Percentiles rank a stretch among this genome's conserved stretches.
These are phyloP conservation scores for Scheffersomyces titani DNA, from an alignment of 1,139 yeast genomes.

Conservation along the genomic window DNA sequence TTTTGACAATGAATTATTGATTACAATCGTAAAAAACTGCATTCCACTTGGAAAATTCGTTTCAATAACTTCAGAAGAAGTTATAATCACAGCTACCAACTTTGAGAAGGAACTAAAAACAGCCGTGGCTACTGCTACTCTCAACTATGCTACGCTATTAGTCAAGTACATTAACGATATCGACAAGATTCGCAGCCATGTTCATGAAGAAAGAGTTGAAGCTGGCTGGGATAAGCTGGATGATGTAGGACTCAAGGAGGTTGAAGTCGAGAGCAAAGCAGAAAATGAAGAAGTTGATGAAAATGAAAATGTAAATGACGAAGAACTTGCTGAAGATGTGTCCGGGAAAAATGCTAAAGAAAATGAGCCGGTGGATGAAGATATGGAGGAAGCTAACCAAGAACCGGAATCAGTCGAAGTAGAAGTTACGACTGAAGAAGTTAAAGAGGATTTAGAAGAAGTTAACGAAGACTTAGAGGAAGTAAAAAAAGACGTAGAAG, in stretches of 20 bases:
- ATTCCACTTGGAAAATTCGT: constrained; percentile 21
- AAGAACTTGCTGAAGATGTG: constrained; percentile 1
- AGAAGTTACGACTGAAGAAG: not conserved
- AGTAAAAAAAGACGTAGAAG: not conserved
- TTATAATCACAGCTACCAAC: constrained; percentile 17
- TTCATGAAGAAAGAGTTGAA: constrained; percentile 13
- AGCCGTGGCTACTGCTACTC: constrained; percentile 26
- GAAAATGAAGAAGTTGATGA: not conserved
- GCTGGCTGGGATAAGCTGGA: constrained; percentile 3
- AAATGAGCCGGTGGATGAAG: constrained; percentile 1
- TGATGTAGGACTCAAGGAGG: not conserved
- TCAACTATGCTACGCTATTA: constrained; percentile 25
- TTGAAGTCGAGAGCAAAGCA: constrained; percentile 1
- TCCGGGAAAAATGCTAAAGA: not conserved
- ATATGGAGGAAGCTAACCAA: not conserved
- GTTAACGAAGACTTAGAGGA: constrained; percentile 1
- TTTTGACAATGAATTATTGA: constrained; percentile 11
- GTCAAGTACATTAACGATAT: constrained; percentile 31
- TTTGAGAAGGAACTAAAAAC: constrained; percentile 21
- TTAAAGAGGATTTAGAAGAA: not conserved
- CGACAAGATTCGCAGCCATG: constrained; percentile 4
- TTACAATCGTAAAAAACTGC: constrained; percentile 8
- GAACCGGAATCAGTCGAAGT: not conserved
- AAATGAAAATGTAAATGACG: not conserved
- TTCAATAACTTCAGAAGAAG: constrained; percentile 14